phyloP scores from a whole-genome alignment of 2,329 filamentous ascomycete species.

The Pseudodiploospora longispora region DNA sequence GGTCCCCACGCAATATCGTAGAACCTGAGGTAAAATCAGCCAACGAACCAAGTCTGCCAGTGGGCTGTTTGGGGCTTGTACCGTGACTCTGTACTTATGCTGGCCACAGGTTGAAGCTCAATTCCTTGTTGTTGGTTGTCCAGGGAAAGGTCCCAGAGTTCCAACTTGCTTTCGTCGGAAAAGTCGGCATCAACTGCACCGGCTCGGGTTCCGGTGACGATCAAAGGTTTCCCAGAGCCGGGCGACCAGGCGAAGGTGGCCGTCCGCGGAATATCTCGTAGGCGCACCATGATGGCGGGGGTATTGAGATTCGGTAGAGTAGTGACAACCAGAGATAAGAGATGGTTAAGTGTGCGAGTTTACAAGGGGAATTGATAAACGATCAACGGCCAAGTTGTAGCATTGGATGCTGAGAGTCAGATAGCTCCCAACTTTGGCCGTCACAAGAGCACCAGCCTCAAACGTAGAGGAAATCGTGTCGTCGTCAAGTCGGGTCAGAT shows the following conservation, averaged over 20 bases:
- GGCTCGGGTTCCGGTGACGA: slow-evolving; percentile 89
- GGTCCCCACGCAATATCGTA: slow-evolving; percentile 95
- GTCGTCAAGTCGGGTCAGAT: background rate
- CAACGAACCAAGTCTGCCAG: background rate
- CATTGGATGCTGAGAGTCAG: slow-evolving; percentile 7
- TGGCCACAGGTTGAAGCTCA: slow-evolving; percentile 79
- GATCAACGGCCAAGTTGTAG: slow-evolving; percentile 5
- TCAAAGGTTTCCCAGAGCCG: slow-evolving; percentile 65
- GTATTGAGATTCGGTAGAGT: slow-evolving; percentile 11
- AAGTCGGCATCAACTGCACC: slow-evolving; percentile 96
- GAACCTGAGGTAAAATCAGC: slow-evolving; percentile 52
- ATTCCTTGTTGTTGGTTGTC: slow-evolving; percentile 66
- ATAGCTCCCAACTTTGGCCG: slow-evolving; percentile 7
- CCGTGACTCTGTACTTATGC: slow-evolving; percentile 84
- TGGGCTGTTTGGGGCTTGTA: slow-evolving; percentile 29
- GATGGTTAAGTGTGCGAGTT: slow-evolving; percentile 4
- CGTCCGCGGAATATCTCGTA: slow-evolving; percentile 93
- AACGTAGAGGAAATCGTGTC: background rate
- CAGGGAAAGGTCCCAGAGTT: slow-evolving; percentile 89
- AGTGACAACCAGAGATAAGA: background rate
- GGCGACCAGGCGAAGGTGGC: slow-evolving; percentile 97
- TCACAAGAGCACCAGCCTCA: slow-evolving; percentile 1
- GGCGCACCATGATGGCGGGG: slow-evolving; percentile 69
- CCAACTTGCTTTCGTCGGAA: slow-evolving; percentile 91
- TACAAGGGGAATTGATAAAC: slow-evolving; percentile 1